Evolutionary conservation across 768 basidiomycete species (phyloP).

Genomic region (Lactifluus subvellereus): DNA sequence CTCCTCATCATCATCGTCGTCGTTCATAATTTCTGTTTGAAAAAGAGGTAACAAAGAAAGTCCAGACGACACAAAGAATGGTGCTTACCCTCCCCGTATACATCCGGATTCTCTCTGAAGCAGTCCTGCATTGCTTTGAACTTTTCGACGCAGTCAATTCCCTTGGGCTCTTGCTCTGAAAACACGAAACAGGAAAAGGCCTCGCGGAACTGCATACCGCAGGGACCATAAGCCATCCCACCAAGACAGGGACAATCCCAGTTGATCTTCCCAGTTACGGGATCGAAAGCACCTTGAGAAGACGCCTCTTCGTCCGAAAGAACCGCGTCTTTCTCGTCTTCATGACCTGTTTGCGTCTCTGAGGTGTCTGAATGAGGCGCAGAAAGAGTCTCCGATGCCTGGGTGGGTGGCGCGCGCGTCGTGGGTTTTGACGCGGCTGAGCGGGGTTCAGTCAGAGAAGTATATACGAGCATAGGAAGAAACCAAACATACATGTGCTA

Average conservation of each 20-base stretch:
- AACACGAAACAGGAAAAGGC: constrained; percentile 97
- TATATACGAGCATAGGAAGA: neutral
- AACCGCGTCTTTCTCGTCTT: constrained; percentile 23
- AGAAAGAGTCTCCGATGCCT: constrained; percentile 9
- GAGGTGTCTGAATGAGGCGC: neutral
- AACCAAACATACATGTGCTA: neutral
- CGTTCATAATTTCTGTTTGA: constrained; percentile 20
- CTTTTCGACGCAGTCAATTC: constrained; percentile 95
- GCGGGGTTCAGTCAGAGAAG: constrained; percentile 10
- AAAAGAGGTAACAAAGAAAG: neutral
- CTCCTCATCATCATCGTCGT: constrained; percentile 22
- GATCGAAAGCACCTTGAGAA: constrained; percentile 70
- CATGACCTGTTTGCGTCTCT: neutral
- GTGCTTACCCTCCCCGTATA: constrained; percentile 86
- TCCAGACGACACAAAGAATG: constrained; percentile 8
- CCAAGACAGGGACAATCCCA: constrained; percentile 99
- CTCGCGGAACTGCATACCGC: constrained; percentile 86
- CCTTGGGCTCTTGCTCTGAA: constrained; percentile 94
- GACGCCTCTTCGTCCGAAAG: constrained; percentile 28
- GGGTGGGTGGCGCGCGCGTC: constrained; percentile 1
- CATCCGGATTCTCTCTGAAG: constrained; percentile 91
- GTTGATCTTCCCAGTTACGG: constrained; percentile 97
- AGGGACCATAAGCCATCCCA: constrained; percentile 97
- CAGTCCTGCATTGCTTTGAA: constrained; percentile 98
- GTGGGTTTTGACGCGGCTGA: constrained; percentile 12